Percentiles rank a stretch among this genome's conserved stretches.
phyloP scores from a whole-genome alignment of 495 filamentous ascomycete species.

The Podospora pseudopauciseta region DNA sequence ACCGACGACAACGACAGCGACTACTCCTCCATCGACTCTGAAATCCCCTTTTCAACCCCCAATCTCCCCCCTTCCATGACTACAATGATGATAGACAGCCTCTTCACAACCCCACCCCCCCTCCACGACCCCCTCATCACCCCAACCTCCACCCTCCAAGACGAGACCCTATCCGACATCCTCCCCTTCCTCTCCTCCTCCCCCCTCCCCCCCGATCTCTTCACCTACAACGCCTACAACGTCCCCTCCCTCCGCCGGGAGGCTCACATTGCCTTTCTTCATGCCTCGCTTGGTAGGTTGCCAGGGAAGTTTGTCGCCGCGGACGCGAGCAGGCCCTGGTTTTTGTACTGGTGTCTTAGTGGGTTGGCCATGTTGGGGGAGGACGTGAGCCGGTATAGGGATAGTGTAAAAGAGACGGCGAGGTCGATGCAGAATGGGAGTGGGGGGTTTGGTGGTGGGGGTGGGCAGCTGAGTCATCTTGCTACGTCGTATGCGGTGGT shows the following conservation, averaged over 20 bases:
- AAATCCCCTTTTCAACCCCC: slow-evolving; percentile 11
- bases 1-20: slow-evolving; percentile 18
- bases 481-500: slow-evolving; percentile 85
- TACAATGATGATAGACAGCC: slow-evolving; percentile 49
- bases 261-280: slow-evolving; percentile 73
- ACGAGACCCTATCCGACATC: slow-evolving; percentile 62
- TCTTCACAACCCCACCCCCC: slow-evolving; percentile 61
- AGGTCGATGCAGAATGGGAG: slow-evolving; percentile 72
- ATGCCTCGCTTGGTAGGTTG: slow-evolving; percentile 58
- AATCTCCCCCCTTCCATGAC: background rate
- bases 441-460: slow-evolving; percentile 93
- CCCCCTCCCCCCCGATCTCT: slow-evolving; percentile 36
- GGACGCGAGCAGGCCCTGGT: slow-evolving; percentile 87
- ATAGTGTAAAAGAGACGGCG: slow-evolving; percentile 66
- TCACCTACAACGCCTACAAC: slow-evolving; percentile 60
- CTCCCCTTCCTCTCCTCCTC: slow-evolving; percentile 62
- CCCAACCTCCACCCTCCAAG: slow-evolving; percentile 61
- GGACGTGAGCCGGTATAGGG: slow-evolving; percentile 65
- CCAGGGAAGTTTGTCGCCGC: slow-evolving; percentile 61
- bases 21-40: slow-evolving; percentile 10
- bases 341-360: slow-evolving; percentile 84
- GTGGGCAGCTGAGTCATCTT: slow-evolving; percentile 80
- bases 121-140: slow-evolving; percentile 69
- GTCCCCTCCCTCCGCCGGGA: slow-evolving; percentile 67
- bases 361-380: slow-evolving; percentile 70